These are phyloP conservation scores for Gentiana dahurica DNA, from an alignment of 257 asterid species.

Conservation along the genomic window DNA sequence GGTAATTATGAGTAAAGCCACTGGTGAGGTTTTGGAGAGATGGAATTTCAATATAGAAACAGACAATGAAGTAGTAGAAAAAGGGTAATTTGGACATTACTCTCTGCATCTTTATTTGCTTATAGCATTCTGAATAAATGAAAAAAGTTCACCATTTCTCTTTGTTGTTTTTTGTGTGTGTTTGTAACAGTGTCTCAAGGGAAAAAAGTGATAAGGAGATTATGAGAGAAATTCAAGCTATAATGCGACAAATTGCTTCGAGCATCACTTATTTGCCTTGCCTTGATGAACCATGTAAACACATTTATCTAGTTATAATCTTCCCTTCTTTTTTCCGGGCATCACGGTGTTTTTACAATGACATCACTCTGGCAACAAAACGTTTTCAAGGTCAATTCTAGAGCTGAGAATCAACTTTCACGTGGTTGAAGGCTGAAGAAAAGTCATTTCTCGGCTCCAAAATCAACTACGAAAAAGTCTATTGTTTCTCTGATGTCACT, in stretches of 20 bases:
- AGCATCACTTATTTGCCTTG: slow-evolving; percentile 97
- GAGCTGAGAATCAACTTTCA: no score
- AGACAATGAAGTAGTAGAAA: slow-evolving; percentile 73
- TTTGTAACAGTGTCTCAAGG: slow-evolving; percentile 44
- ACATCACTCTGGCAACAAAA: no score
- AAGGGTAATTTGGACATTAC: slow-evolving; percentile 40
- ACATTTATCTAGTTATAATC: neutral
- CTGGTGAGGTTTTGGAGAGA: slow-evolving; percentile 88
- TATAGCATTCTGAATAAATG: no score
- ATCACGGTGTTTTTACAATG: no score
- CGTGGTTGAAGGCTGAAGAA: no score
- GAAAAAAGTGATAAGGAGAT: slow-evolving; percentile 96
- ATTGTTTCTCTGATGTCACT: no score
- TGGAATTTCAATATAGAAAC: slow-evolving; percentile 93
- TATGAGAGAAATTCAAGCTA: slow-evolving; percentile 96
- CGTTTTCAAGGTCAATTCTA: no score
- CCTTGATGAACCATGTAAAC: slow-evolving; percentile 85
- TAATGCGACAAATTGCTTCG: slow-evolving; percentile 93
- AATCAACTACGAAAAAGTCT: no score
- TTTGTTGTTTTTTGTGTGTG: no score
- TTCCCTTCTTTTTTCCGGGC: no score
- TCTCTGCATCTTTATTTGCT: no score
- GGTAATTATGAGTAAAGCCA: slow-evolving; percentile 85
- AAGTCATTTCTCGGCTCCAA: no score
- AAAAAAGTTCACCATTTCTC: neutral